Conservation (phyloP, 805 yeast genomes). For the Candida berthetii region DNA sequence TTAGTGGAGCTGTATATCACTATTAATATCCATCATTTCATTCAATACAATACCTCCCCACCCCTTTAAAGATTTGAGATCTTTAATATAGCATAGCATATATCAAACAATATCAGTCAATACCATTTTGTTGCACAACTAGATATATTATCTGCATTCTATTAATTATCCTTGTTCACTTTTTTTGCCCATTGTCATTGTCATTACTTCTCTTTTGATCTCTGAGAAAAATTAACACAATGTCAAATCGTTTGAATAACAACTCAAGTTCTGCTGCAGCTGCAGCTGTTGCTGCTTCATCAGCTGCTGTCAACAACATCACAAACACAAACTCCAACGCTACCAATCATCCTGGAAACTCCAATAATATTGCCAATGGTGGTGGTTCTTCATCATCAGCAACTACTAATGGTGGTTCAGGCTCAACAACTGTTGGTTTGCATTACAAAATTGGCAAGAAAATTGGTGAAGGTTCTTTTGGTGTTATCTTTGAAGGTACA, state of each 20-base stretch:
- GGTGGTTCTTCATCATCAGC: background rate
- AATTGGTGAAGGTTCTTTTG: conserved; percentile 86
- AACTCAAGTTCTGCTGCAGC: background rate
- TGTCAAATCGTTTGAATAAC: background rate
- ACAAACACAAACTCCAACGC: conserved; percentile 17
- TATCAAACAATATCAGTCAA: too few relatives aligned
- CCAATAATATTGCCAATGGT: conserved; percentile 7
- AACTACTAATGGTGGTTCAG: background rate
- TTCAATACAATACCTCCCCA: too few relatives aligned
- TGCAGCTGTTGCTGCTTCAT: conserved; percentile 4
- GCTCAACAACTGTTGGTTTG: conserved; percentile 39
- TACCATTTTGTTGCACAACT: too few relatives aligned
- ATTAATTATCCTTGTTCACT: too few relatives aligned
- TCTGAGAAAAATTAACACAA: background rate
- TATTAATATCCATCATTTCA: too few relatives aligned
- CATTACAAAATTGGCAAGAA: conserved; percentile 80
- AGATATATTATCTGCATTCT: too few relatives aligned
- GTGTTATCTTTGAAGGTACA: conserved; percentile 77
- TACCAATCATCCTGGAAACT: conserved; percentile 5
- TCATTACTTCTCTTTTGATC: background rate
- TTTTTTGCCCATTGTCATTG: too few relatives aligned
- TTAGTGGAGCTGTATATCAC: too few relatives aligned
- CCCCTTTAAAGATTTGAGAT: too few relatives aligned
- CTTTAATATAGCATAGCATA: too few relatives aligned
- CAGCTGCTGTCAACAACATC: conserved; percentile 24